phyloP scores from a whole-genome alignment of 1,139 yeast genomes.

The Blastobotrys raffinosifermentans region DNA sequence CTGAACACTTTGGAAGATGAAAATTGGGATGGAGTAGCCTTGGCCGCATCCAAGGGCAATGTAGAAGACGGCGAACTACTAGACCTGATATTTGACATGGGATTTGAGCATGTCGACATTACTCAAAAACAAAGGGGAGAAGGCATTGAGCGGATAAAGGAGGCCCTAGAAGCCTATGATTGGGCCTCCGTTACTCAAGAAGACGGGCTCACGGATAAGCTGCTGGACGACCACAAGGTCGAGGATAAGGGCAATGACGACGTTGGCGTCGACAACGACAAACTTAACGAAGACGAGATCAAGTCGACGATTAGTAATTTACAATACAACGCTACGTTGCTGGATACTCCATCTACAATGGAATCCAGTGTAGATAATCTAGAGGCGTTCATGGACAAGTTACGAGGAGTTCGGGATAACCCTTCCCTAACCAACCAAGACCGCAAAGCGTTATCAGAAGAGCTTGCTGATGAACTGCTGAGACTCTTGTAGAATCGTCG shows the following conservation, averaged over 20 bases:
- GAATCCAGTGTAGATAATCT: constrained; percentile 23
- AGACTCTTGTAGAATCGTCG: constrained; percentile 14
- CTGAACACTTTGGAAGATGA: constrained; percentile 22
- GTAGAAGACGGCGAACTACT: constrained; percentile 11
- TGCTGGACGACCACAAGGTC: constrained; percentile 5
- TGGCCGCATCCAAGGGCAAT: constrained; percentile 19
- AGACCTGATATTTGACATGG: constrained; percentile 22
- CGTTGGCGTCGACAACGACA: constrained; percentile 11
- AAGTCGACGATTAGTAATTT: constrained; percentile 11
- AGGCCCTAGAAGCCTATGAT: constrained; percentile 25
- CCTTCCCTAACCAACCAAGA: constrained; percentile 18
- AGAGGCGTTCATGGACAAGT: constrained; percentile 23
- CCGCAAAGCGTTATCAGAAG: constrained; percentile 24
- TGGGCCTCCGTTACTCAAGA: constrained; percentile 17
- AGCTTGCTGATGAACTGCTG: constrained; percentile 25
- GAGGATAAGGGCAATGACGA: constrained; percentile 12
- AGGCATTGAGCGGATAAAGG: constrained; percentile 25
- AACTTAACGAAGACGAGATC: constrained; percentile 9
- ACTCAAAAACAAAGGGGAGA: constrained; percentile 8
- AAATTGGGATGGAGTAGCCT: constrained; percentile 25
- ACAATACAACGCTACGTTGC: constrained; percentile 12
- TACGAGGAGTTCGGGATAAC: constrained; percentile 21
- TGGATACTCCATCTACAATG: constrained; percentile 4
- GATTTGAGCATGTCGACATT: constrained; percentile 27
- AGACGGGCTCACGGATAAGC: constrained; percentile 3